Evolutionary conservation across 352 stramenopile species (phyloP).

Genomic region (Phytophthora lateralis): DNA sequence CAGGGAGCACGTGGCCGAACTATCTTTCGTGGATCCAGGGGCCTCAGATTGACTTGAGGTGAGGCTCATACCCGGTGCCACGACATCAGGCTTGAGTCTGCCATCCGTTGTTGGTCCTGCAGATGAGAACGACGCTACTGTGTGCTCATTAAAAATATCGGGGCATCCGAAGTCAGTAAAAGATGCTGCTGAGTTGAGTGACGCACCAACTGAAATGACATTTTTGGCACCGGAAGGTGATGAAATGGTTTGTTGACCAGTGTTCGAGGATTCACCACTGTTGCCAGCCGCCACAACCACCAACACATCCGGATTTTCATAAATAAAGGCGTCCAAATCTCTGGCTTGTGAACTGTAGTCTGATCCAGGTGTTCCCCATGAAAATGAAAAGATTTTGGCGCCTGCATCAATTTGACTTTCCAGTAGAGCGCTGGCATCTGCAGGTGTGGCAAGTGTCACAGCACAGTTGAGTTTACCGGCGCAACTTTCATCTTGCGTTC

Average conservation of each 20-base stretch:
- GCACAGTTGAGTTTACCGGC: slow-evolving; percentile 52
- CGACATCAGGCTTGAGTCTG: slow-evolving; percentile 88
- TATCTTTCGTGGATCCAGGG: slow-evolving; percentile 59
- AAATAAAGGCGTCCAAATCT: slow-evolving; percentile 83
- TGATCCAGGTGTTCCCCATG: slow-evolving; percentile 76
- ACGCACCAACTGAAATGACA: slow-evolving; percentile 83
- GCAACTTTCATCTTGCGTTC: slow-evolving; percentile 55
- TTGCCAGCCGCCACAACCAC: slow-evolving; percentile 91
- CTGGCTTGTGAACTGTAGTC: slow-evolving; percentile 82
- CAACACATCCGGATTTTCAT: slow-evolving; percentile 84
- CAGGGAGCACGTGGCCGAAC: slow-evolving; percentile 62
- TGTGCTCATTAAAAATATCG: slow-evolving; percentile 71
- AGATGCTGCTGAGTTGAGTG: slow-evolving; percentile 62
- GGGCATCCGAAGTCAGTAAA: slow-evolving; percentile 57
- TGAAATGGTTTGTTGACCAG: slow-evolving; percentile 68
- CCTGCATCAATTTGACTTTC: slow-evolving; percentile 71
- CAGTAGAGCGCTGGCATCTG: slow-evolving; percentile 65
- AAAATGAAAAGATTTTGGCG: slow-evolving; percentile 86
- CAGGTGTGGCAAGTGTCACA: slow-evolving; percentile 65
- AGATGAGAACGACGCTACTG: slow-evolving; percentile 86
- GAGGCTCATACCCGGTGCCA: slow-evolving; percentile 84
- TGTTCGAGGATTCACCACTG: slow-evolving; percentile 70
- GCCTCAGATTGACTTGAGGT: slow-evolving; percentile 73
- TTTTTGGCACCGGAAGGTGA: slow-evolving; percentile 86
- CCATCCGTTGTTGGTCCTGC: slow-evolving; percentile 80